Evolutionary conservation across 345 rosid genomes (phyloP).

Genomic region (Eucalyptus decipiens): DNA sequence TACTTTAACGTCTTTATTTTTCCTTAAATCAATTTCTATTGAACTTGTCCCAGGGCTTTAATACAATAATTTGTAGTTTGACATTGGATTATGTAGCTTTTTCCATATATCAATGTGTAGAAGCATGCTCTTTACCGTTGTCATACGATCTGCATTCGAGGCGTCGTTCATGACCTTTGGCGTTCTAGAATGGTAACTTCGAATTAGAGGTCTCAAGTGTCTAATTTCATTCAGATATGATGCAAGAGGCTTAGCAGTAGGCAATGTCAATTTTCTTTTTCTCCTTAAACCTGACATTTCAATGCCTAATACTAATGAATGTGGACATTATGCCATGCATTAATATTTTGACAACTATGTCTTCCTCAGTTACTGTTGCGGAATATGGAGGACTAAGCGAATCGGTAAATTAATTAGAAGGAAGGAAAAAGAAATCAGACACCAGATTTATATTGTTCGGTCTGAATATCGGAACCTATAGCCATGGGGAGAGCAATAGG

Average conservation of each 20-base stretch:
- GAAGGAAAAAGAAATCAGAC: no score
- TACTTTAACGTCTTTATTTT: neutral
- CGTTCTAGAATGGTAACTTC: neutral
- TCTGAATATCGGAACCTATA: no score
- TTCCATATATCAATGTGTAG: neutral
- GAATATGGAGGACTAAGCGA: no score
- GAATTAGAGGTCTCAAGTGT: neutral
- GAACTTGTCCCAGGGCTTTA: neutral
- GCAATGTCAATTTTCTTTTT: neutral
- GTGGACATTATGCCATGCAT: neutral
- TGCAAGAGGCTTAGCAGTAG: neutral
- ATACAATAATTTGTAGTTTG: neutral
- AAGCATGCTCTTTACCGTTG: neutral
- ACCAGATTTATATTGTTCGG: rapidly evolving
- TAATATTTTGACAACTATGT: neutral
- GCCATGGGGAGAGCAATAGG: rapidly evolving
- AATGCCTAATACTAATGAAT: no score
- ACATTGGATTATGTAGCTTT: neutral
- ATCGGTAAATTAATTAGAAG: rapidly evolving
- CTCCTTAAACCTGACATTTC: neutral
- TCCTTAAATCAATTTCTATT: no score
- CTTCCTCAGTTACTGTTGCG: neutral
- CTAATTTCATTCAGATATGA: neutral
- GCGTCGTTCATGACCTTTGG: neutral
- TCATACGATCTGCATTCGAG: neutral